These are phyloP conservation scores for Tephrocybe sp. DNA, from an alignment of 768 basidiomycete species.

Conservation along the genomic window DNA sequence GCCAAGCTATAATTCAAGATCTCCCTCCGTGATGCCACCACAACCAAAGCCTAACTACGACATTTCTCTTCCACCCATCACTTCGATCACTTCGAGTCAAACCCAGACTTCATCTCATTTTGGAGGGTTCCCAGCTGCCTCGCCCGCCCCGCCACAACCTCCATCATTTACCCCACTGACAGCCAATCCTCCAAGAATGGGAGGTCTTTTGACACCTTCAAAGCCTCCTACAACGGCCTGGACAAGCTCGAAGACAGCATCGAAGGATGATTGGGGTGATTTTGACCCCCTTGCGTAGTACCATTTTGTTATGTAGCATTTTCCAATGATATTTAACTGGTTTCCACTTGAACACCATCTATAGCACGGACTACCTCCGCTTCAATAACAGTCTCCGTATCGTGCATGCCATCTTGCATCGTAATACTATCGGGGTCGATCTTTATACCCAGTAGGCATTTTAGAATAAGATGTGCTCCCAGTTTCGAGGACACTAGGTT, in stretches of 20 bases:
- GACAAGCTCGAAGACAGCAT: slow-evolving; percentile 38
- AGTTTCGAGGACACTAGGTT: slow-evolving; percentile 74
- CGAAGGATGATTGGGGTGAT: slow-evolving; percentile 75
- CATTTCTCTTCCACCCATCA: slow-evolving; percentile 20
- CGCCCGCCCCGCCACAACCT: slow-evolving; percentile 6
- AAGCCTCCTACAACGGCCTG: slow-evolving; percentile 55
- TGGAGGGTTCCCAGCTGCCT: slow-evolving; percentile 7
- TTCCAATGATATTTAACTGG: slow-evolving; percentile 9
- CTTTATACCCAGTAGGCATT: slow-evolving; percentile 49
- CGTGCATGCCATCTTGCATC: slow-evolving; percentile 24
- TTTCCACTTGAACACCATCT: slow-evolving; percentile 47
- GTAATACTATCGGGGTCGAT: slow-evolving; percentile 38
- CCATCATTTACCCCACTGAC: slow-evolving; percentile 15
- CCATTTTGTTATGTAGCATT: slow-evolving; percentile 9
- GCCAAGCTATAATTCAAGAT: neutral
- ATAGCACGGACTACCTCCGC: slow-evolving; percentile 44
- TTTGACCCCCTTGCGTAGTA: slow-evolving; percentile 71
- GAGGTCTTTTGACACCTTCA: slow-evolving; percentile 59
- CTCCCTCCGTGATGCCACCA: neutral
- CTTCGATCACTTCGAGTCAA: slow-evolving; percentile 9
- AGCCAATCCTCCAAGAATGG: slow-evolving; percentile 31
- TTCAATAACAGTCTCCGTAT: slow-evolving; percentile 51
- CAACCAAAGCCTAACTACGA: slow-evolving; percentile 27
- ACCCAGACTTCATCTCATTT: slow-evolving; percentile 9
- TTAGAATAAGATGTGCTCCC: slow-evolving; percentile 69